phyloP scores from a whole-genome alignment of 805 yeast genomes.

The Torulaspora indica region DNA sequence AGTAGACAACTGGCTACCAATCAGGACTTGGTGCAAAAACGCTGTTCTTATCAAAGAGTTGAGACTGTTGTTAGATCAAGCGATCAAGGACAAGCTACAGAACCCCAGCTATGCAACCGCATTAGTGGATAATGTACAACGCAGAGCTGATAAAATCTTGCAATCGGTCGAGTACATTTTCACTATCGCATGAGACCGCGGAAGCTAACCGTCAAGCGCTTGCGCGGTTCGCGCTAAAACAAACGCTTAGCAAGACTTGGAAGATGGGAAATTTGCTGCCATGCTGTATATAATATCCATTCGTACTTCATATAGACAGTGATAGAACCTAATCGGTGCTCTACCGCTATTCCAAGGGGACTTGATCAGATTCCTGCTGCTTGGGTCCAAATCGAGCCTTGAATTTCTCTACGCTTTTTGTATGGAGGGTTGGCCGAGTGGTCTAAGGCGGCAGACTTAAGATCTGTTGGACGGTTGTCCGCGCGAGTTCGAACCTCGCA shows the following conservation, averaged over 20 bases:
- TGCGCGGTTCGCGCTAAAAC: too few relatives aligned
- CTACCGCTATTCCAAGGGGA: not conserved
- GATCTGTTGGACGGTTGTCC: constrained; percentile 2
- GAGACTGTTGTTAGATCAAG: constrained; percentile 58
- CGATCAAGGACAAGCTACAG: constrained; percentile 58
- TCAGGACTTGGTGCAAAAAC: constrained; percentile 90
- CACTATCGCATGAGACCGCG: constrained; percentile 15
- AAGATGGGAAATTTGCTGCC: too few relatives aligned
- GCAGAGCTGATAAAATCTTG: constrained; percentile 38
- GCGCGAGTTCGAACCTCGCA: constrained; percentile 4
- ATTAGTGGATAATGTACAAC: constrained; percentile 11
- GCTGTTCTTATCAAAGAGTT: constrained; percentile 78
- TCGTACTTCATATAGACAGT: not conserved
- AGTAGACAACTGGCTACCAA: constrained; percentile 83
- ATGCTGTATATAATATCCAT: not conserved
- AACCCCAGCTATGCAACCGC: constrained; percentile 39
- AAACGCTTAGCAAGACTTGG: too few relatives aligned
- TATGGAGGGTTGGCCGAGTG: constrained; percentile 3
- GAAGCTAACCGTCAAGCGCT: too few relatives aligned
- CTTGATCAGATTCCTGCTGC: too few relatives aligned
- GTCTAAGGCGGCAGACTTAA: constrained; percentile 3
- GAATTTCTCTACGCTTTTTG: not conserved
- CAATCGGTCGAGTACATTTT: constrained; percentile 40
- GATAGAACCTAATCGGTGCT: not conserved
- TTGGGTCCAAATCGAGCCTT: too few relatives aligned